Percentiles rank a stretch among this genome's conserved stretches.
Evolutionary conservation across 768 basidiomycete genomes (phyloP).

Genomic region (Tubosaeta sp.): DNA sequence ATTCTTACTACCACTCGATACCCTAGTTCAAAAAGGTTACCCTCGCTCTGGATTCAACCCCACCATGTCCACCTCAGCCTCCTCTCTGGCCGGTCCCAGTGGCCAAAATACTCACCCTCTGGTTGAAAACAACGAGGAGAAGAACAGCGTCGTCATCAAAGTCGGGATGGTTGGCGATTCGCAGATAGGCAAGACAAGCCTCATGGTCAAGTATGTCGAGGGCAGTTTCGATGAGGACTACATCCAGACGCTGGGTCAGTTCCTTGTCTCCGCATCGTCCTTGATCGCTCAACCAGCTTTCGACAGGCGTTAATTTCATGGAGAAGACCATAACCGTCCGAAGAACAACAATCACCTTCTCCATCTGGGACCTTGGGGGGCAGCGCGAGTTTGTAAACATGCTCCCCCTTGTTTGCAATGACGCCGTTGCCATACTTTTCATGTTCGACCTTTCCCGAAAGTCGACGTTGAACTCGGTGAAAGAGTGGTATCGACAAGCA

Average conservation of each 20-base stretch:
- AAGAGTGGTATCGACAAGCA: conserved; percentile 99
- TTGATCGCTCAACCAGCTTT: conserved; percentile 8
- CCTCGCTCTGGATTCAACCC: conserved; percentile 16
- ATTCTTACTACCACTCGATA: conserved; percentile 25
- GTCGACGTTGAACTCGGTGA: conserved; percentile 95
- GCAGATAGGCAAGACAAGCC: conserved; percentile 97
- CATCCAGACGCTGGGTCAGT: conserved; percentile 95
- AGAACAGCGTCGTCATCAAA: conserved; percentile 93
- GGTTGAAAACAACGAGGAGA: conserved; percentile 65
- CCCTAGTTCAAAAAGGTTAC: conserved; percentile 22
- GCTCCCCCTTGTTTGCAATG: conserved; percentile 97
- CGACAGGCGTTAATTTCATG: conserved; percentile 95
- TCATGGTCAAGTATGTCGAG: conserved; percentile 99
- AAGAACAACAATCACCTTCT: conserved; percentile 98
- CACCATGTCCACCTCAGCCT: conserved; percentile 46
- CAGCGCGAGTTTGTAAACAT: conserved; percentile 99
- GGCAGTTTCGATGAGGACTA: conserved; percentile 99
- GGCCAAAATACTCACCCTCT: conserved; percentile 48
- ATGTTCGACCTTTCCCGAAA: conserved; percentile 99
- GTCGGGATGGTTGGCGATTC: conserved; percentile 99
- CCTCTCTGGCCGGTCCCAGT: conserved; percentile 46
- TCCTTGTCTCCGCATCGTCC: background rate
- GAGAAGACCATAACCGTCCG: conserved; percentile 99
- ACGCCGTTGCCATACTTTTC: conserved; percentile 99
- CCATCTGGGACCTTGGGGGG: conserved; percentile 97